Percentiles rank a stretch among this genome's conserved stretches.
Evolutionary conservation across 2,329 filamentous ascomycete genomes (phyloP).

Genomic region (Pseudogymnoascus sp.): DNA sequence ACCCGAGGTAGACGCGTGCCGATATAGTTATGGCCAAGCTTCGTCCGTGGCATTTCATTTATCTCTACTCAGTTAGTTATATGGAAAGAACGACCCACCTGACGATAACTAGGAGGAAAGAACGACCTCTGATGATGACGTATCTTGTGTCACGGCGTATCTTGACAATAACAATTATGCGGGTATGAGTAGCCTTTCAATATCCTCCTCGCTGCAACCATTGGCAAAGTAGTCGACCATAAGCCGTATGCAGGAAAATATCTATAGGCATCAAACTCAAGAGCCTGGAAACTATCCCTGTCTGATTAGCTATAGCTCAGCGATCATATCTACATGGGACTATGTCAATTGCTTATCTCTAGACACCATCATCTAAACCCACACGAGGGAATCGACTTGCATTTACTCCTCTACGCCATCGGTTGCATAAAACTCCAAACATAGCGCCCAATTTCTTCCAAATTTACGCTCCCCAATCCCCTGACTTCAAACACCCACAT

Average conservation of each 20-base stretch:
- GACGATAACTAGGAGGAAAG: not conserved
- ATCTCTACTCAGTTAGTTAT: not conserved
- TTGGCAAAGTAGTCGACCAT: not conserved
- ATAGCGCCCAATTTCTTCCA: not conserved
- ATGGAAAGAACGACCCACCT: not conserved
- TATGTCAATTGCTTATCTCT: not conserved
- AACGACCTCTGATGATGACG: not conserved
- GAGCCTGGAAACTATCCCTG: not conserved
- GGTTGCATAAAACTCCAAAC: not conserved
- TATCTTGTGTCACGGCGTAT: not conserved
- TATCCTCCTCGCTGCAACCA: not conserved
- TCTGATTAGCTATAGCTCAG: not conserved
- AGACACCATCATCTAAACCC: not conserved
- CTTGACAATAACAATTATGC: not conserved
- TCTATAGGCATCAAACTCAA: not conserved
- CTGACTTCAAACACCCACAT: too few species aligned
- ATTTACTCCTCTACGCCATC: not conserved
- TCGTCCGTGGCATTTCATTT: not conserved
- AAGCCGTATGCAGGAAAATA: not conserved
- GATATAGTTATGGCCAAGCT: not conserved
- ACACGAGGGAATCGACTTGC: not conserved
- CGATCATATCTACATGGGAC: not conserved
- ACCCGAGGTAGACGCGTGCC: slow-evolving; percentile 1
- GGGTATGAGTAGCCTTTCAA: not conserved
- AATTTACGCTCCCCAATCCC: not conserved